A percentile compares a stretch with the other conserved stretches of the same genome.
Conservation (phyloP, 345 rosid genomes). For the Gossypium bickii region DNA sequence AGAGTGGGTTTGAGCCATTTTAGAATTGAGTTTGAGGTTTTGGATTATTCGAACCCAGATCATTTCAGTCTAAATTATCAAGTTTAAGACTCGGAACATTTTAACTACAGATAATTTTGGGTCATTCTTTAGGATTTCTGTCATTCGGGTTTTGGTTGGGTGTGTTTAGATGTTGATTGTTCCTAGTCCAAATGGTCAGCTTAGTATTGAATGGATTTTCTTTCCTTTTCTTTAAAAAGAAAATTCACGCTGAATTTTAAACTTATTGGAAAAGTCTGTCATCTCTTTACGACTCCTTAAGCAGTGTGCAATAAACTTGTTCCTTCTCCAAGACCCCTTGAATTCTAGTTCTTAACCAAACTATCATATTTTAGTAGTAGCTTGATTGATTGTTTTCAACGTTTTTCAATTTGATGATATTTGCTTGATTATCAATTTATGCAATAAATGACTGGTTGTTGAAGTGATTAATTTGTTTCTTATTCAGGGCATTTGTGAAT, state of each 20-base stretch:
- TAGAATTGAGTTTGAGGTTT: no score
- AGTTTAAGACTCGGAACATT: background rate
- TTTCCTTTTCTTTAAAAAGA: no score
- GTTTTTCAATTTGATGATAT: background rate
- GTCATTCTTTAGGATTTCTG: background rate
- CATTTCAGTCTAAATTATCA: background rate
- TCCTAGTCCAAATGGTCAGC: no score
- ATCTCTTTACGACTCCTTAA: background rate
- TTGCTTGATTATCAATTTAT: background rate
- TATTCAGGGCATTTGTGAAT: slow-evolving; percentile 32
- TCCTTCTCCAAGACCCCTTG: background rate
- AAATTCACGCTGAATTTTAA: background rate
- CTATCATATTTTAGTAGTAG: background rate
- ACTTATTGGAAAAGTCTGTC: background rate
- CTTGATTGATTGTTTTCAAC: background rate
- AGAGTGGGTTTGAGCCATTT: background rate
- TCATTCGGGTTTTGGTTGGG: background rate
- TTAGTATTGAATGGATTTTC: no score
- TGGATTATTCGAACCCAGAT: background rate
- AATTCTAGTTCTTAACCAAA: background rate
- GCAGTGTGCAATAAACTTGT: background rate
- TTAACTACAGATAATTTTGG: background rate
- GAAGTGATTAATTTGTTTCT: background rate
- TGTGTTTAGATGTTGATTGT: background rate
- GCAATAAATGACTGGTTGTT: background rate